A percentile compares a stretch with the other conserved stretches of the same genome.
phyloP scores from a whole-genome alignment of 2,329 filamentous ascomycete species.

The Trichoderma brevicompactum region DNA sequence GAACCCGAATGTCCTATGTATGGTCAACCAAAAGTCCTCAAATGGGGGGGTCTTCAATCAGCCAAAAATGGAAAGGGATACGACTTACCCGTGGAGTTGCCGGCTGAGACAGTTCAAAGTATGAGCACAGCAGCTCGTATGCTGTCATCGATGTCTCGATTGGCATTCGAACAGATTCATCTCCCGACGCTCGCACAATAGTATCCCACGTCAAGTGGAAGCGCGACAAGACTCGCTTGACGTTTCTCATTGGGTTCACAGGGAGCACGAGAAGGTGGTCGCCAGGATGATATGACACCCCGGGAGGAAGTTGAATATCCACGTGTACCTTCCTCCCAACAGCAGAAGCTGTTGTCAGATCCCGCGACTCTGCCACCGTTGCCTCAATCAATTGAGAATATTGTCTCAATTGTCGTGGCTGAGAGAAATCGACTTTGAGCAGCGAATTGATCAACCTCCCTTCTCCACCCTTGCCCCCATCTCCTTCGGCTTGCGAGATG shows the following conservation, averaged over 20 bases:
- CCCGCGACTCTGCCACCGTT: slow-evolving; percentile 56
- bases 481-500: slow-evolving; percentile 52
- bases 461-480: slow-evolving; percentile 31
- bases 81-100: slow-evolving; percentile 63
- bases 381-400: slow-evolving; percentile 64
- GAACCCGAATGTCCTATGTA: slow-evolving; percentile 40
- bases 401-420: slow-evolving; percentile 57
- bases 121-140: slow-evolving; percentile 64
- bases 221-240: slow-evolving; percentile 63
- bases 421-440: slow-evolving; percentile 53
- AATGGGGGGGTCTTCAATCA: too few relatives aligned
- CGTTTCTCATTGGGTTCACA: slow-evolving; percentile 62
- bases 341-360: slow-evolving; percentile 52
- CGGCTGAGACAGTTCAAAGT: slow-evolving; percentile 70
- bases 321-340: slow-evolving; percentile 59
- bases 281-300: slow-evolving; percentile 65
- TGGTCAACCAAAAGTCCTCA: slow-evolving; percentile 26
- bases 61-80: background rate
- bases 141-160: slow-evolving; percentile 60
- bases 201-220: slow-evolving; percentile 70
- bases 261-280: slow-evolving; percentile 74
- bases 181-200: slow-evolving; percentile 52
- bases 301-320: slow-evolving; percentile 65
- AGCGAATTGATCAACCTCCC: slow-evolving; percentile 31
- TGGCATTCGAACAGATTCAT: slow-evolving; percentile 53